phyloP scores from a whole-genome alignment of 2,329 filamentous ascomycete species.

The Colletotrichum gigasporum region DNA sequence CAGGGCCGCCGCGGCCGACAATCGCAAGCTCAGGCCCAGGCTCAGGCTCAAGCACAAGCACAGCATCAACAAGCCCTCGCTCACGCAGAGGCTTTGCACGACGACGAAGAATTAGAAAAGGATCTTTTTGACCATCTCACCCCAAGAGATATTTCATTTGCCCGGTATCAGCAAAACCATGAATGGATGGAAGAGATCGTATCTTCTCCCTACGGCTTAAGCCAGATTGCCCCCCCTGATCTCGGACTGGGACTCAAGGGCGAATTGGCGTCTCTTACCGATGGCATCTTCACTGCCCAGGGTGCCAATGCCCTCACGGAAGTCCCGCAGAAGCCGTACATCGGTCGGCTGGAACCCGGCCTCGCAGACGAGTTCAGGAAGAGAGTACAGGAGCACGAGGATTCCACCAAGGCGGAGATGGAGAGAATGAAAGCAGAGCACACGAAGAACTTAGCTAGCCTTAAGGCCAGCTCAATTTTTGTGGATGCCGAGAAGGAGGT shows the following conservation, averaged over 20 bases:
- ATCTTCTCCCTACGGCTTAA: slow-evolving; percentile 86
- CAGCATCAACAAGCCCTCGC: slow-evolving; percentile 31
- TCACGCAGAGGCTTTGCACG: slow-evolving; percentile 46
- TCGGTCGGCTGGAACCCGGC: slow-evolving; percentile 75
- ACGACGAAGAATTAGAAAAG: slow-evolving; percentile 87
- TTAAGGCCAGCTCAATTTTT: slow-evolving; percentile 76
- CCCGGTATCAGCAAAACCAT: slow-evolving; percentile 92
- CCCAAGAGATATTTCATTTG: slow-evolving; percentile 86
- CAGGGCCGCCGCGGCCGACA: slow-evolving; percentile 25
- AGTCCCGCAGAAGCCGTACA: slow-evolving; percentile 66
- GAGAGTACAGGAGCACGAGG: slow-evolving; percentile 77
- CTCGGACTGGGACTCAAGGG: slow-evolving; percentile 87
- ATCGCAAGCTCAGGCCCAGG: slow-evolving; percentile 52
- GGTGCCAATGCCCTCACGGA: slow-evolving; percentile 59
- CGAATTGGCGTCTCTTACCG: slow-evolving; percentile 81
- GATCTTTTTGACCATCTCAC: slow-evolving; percentile 89
- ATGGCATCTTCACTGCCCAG: slow-evolving; percentile 81
- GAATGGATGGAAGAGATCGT: slow-evolving; percentile 99
- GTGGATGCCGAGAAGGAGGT: slow-evolving; percentile 81
- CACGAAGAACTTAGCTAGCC: slow-evolving; percentile 76
- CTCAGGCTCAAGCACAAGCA: slow-evolving; percentile 42
- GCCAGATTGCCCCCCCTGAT: slow-evolving; percentile 86
- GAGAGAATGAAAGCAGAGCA: slow-evolving; percentile 85
- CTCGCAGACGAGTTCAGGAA: slow-evolving; percentile 86
- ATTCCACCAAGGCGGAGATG: slow-evolving; percentile 81